phyloP scores from a whole-genome alignment of 1,284 basidiomycete genomes.

The Boletus semigastroideus region DNA sequence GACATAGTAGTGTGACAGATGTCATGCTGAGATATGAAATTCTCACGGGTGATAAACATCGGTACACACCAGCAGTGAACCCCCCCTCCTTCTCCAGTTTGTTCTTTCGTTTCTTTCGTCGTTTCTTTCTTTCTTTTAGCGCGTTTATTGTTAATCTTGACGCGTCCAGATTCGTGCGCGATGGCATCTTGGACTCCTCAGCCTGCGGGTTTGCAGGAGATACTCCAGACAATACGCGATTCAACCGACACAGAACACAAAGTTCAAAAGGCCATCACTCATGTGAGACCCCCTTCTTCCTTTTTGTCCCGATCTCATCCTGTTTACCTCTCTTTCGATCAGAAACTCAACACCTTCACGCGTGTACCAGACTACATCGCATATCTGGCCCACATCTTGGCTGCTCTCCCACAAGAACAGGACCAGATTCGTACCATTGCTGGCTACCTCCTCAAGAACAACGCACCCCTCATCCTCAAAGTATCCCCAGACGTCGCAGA shows the following conservation, averaged over 20 bases:
- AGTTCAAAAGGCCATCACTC: conserved; percentile 74
- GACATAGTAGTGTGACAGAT: conserved; percentile 34
- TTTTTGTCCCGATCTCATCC: conserved; percentile 20
- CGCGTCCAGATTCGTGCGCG: conserved; percentile 35
- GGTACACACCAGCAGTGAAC: conserved; percentile 24
- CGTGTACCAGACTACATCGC: conserved; percentile 92
- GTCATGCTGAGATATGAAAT: conserved; percentile 32
- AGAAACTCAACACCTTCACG: conserved; percentile 91
- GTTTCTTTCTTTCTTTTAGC: conserved; percentile 31
- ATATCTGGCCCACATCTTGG: conserved; percentile 94
- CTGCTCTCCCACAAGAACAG: conserved; percentile 78
- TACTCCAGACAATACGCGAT: conserved; percentile 81
- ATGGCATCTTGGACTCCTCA: conserved; percentile 76
- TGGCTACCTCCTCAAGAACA: conserved; percentile 97
- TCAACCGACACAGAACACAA: conserved; percentile 73
- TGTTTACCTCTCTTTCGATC: conserved; percentile 24
- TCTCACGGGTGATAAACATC: conserved; percentile 36
- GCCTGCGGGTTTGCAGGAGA: conserved; percentile 77
- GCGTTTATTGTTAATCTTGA: conserved; percentile 25
- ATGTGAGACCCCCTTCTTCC: conserved; percentile 47
- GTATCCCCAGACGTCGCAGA: conserved; percentile 66
- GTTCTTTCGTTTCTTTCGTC: conserved; percentile 10
- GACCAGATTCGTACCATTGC: conserved; percentile 93
- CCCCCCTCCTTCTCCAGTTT: too few relatives aligned
- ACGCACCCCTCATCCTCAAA: conserved; percentile 70